Conservation (phyloP, 768 basidiomycete species). For the Phlegmacium glaucopus region DNA sequence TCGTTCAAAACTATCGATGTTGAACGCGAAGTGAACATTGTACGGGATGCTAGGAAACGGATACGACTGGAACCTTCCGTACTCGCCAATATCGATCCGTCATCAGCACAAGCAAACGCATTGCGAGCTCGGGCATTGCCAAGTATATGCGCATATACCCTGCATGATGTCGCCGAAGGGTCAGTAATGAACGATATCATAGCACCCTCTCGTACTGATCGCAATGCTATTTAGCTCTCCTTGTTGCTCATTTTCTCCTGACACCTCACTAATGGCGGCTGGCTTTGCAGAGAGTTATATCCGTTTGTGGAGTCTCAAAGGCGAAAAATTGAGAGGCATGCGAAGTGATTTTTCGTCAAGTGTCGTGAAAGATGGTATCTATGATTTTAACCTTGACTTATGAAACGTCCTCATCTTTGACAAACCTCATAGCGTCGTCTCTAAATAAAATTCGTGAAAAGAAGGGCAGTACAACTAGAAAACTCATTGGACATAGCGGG, state of each 20-base stretch:
- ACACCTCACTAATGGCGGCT: slow-evolving; percentile 89
- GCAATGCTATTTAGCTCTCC: slow-evolving; percentile 54
- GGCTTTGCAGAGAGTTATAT: slow-evolving; percentile 97
- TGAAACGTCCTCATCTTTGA: not conserved
- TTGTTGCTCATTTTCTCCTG: slow-evolving; percentile 84
- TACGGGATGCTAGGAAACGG: slow-evolving; percentile 87
- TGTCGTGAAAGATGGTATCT: slow-evolving; percentile 68
- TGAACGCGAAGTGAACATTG: slow-evolving; percentile 83
- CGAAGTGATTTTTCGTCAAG: slow-evolving; percentile 72
- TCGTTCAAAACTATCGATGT: slow-evolving; percentile 85
- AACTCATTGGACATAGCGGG: slow-evolving; percentile 94
- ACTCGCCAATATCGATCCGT: slow-evolving; percentile 52
- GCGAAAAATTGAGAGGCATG: slow-evolving; percentile 77
- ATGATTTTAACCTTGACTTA: not conserved
- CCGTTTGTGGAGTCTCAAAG: slow-evolving; percentile 91
- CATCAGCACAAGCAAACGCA: slow-evolving; percentile 54
- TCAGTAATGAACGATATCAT: slow-evolving; percentile 34
- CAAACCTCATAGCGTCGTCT: slow-evolving; percentile 44
- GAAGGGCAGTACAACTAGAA: slow-evolving; percentile 83
- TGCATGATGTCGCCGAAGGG: slow-evolving; percentile 97
- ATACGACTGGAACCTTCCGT: slow-evolving; percentile 84
- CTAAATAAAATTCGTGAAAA: slow-evolving; percentile 71
- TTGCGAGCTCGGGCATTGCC: slow-evolving; percentile 71
- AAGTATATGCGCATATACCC: slow-evolving; percentile 91
- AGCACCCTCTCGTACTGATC: slow-evolving; percentile 1